Percentiles rank a stretch among this genome's conserved stretches.
phyloP scores from a whole-genome alignment of 129 eudicot species.

The Mikania micrantha region DNA sequence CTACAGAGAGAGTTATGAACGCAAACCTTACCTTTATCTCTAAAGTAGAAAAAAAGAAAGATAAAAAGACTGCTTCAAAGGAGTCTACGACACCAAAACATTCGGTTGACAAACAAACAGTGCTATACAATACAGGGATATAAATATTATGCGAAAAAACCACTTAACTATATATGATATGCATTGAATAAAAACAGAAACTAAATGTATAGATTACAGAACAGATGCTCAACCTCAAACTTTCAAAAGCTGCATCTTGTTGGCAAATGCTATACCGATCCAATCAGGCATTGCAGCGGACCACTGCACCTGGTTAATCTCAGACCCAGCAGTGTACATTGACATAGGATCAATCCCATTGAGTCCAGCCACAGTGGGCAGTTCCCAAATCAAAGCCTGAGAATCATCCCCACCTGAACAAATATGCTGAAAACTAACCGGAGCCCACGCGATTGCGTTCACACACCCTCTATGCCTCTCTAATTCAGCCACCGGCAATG shows the following conservation, averaged over 20 bases:
- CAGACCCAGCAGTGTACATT: conserved; percentile 42
- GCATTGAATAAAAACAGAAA: conserved; percentile 9
- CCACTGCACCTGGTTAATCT: conserved; percentile 68
- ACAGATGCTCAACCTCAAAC: conserved; percentile 35
- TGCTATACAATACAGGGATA: too few relatives aligned
- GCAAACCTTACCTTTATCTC: too few relatives aligned
- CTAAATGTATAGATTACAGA: background rate
- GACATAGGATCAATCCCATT: conserved; percentile 61
- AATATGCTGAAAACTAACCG: conserved; percentile 38
- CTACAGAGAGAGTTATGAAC: too few relatives aligned
- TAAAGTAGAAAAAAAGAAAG: too few relatives aligned
- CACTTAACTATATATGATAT: background rate
- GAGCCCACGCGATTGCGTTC: conserved; percentile 67
- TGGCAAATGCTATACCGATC: conserved; percentile 51
- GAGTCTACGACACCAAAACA: too few relatives aligned
- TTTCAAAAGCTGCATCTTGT: conserved; percentile 58
- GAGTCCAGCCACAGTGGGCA: conserved; percentile 47
- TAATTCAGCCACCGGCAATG: conserved; percentile 63
- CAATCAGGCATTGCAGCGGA: conserved; percentile 58
- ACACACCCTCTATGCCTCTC: conserved; percentile 61
- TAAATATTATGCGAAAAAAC: background rate
- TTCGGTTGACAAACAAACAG: too few relatives aligned
- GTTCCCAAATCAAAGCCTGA: conserved; percentile 62
- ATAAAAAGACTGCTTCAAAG: too few relatives aligned
- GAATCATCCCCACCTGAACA: conserved; percentile 65